These are phyloP conservation scores for Zoysia pacifica DNA, from an alignment of 176 grass and related monocot species.

Conservation along the genomic window DNA sequence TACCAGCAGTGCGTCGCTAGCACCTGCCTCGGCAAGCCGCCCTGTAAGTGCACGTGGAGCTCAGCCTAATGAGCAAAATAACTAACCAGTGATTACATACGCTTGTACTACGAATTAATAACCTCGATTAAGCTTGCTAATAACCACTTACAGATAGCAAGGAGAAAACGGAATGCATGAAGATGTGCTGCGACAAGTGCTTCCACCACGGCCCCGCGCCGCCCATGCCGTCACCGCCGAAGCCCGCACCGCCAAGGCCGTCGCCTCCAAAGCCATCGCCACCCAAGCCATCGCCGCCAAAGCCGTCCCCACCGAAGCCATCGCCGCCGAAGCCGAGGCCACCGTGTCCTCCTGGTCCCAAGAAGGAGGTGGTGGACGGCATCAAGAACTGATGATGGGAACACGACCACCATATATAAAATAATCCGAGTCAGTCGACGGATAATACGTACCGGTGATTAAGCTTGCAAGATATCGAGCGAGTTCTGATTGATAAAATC, in stretches of 20 bases:
- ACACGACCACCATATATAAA: not conserved
- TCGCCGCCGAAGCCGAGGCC: constrained; percentile 5
- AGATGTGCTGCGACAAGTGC: constrained; percentile 34
- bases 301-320: not conserved
- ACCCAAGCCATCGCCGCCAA: not conserved
- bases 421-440: not conserved
- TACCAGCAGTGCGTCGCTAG: constrained; percentile 43
- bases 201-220: constrained; percentile 25
- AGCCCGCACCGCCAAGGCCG: not conserved
- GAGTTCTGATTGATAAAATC: no score
- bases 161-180: constrained; percentile 8
- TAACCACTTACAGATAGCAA: not conserved
- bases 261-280: not conserved
- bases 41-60: constrained; percentile 4
- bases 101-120: not conserved
- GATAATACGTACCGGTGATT: not conserved
- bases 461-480: not conserved
- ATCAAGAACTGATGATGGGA: not conserved
- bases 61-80: not conserved
- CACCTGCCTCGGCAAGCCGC: constrained; percentile 31
- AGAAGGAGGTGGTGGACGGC: not conserved
- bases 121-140: not conserved
- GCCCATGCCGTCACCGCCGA: not conserved
- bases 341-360: not conserved
- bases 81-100: not conserved